A percentile compares a stretch with the other conserved stretches of the same genome.
These are phyloP conservation scores for Takakia lepidozioides DNA, from an alignment of 225 moss, liverwort and hornwort species.

Conservation along the genomic window DNA sequence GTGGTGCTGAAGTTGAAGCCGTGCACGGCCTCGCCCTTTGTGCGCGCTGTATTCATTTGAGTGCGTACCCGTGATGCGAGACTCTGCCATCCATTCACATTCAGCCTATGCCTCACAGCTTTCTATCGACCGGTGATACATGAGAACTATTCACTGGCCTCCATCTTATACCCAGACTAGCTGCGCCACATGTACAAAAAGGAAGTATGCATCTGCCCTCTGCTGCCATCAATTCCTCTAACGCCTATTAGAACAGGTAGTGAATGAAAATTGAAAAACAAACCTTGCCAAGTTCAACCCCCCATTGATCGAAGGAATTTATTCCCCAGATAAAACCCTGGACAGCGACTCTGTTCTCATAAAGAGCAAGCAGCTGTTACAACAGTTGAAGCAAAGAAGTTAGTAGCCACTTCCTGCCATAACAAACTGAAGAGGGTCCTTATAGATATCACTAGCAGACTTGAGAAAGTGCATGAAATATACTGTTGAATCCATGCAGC, in stretches of 20 bases:
- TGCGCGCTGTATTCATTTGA: slow-evolving; percentile 84
- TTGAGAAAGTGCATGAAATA: no score
- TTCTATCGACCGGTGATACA: neutral
- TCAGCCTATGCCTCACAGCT: neutral
- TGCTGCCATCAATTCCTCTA: neutral
- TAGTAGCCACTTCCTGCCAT: neutral
- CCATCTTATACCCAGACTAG: no score
- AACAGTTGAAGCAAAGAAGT: slow-evolving; percentile 1
- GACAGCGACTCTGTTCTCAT: slow-evolving; percentile 91
- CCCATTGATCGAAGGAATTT: slow-evolving; percentile 99
- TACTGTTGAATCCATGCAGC: no score
- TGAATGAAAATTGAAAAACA: slow-evolving; percentile 3
- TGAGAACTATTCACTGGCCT: no score
- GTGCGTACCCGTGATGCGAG: slow-evolving; percentile 78
- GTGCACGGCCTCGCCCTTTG: slow-evolving; percentile 50
- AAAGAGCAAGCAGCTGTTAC: slow-evolving; percentile 72
- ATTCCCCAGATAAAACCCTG: slow-evolving; percentile 98
- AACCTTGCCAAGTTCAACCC: slow-evolving; percentile 99
- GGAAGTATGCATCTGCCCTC: neutral
- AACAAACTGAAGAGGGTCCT: no score
- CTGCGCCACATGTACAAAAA: neutral
- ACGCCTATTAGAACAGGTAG: neutral
- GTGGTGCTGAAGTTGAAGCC: slow-evolving; percentile 98
- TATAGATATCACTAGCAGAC: no score
- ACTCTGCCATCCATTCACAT: slow-evolving; percentile 28